Evolutionary conservation across 768 basidiomycete species (phyloP).

Genomic region (Lyophyllum semitale): DNA sequence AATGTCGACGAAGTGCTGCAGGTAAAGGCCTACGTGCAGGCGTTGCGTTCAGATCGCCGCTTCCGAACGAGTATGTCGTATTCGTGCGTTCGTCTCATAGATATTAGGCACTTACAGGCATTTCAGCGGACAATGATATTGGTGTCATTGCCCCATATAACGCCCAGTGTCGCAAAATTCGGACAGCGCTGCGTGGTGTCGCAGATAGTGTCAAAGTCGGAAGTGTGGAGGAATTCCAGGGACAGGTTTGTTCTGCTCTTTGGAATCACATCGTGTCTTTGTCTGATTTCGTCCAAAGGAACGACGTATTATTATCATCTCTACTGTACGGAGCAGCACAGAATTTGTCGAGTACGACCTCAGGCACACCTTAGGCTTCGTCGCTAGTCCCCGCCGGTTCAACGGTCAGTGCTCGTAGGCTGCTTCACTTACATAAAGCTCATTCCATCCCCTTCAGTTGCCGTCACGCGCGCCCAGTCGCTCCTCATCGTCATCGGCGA

Average conservation of each 20-base stretch:
- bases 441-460: conserved; percentile 41
- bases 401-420: conserved; percentile 48
- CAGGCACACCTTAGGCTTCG: conserved; percentile 58
- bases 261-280: conserved; percentile 24
- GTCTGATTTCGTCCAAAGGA: conserved; percentile 43
- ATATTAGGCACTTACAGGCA: not conserved
- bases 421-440: not conserved
- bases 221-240: conserved; percentile 72
- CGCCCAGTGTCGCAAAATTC: conserved; percentile 60
- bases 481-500: conserved; percentile 66
- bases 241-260: conserved; percentile 44
- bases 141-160: conserved; percentile 74
- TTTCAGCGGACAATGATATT: conserved; percentile 49
- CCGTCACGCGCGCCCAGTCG: conserved; percentile 66
- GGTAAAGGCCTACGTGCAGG: conserved; percentile 51
- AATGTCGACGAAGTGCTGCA: conserved; percentile 61
- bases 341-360: conserved; percentile 53
- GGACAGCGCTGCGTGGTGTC: conserved; percentile 31
- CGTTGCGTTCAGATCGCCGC: conserved; percentile 31
- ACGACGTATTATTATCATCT: conserved; percentile 58
- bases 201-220: conserved; percentile 54
- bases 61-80: conserved; percentile 44
- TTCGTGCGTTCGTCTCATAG: not conserved
- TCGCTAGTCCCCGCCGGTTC: conserved; percentile 55
- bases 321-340: conserved; percentile 56